Evolutionary conservation across 306 rosid species (phyloP), one percentile per base, ranked within the genome.

Genomic region (Ochetophila trinervis): DNA sequence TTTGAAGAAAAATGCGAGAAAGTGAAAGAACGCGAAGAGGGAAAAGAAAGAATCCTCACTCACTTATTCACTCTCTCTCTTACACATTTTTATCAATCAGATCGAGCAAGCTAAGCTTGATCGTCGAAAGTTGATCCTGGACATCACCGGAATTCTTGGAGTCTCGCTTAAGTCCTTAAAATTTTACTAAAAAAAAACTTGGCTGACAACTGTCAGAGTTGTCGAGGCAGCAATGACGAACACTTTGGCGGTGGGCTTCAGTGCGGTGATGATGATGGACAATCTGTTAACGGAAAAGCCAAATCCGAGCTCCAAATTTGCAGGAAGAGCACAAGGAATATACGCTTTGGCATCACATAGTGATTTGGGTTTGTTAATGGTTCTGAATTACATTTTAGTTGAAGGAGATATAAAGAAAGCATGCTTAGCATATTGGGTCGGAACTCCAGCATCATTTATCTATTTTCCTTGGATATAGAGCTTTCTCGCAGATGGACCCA

Each of bases 391-490:
- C 32, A 62, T 37, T 6, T 66, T 66, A 8, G 34, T 27, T 0
- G 61, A 45, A 35, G 71, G 71, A 9, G 37, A 18, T 66, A 53
- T 30, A 66, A 66, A 11, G 71, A 62, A 5, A 66, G 71, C 42
- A 18, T 62, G 3, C 47, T 66, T 20, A 53, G 61, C 22, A 9
- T 66, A 1, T 54, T 37, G n/a, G 71, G 71, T 3, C 59, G 71
- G 32, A 66, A 53, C 34, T 18, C 34, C n/a, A n/a, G n/a, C n/a
- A n/a, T n/a, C n/a, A n/a, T n/a, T n/a, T n/a, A n/a, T n/a, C n/a
- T n/a, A n/a, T n/a, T n/a, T n/a, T n/a, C n/a, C n/a, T n/a, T n/a
- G n/a, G n/a, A n/a, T n/a, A n/a, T n/a, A n/a, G n/a, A n/a, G n/a
- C n/a, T n/a, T n/a, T n/a, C n/a, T n/a, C n/a, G n/a, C n/a, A n/a